A percentile compares a stretch with the other conserved stretches of the same genome.
Evolutionary conservation across 306 rosid species (phyloP).

Genomic region (Luffa aegyptiaca): DNA sequence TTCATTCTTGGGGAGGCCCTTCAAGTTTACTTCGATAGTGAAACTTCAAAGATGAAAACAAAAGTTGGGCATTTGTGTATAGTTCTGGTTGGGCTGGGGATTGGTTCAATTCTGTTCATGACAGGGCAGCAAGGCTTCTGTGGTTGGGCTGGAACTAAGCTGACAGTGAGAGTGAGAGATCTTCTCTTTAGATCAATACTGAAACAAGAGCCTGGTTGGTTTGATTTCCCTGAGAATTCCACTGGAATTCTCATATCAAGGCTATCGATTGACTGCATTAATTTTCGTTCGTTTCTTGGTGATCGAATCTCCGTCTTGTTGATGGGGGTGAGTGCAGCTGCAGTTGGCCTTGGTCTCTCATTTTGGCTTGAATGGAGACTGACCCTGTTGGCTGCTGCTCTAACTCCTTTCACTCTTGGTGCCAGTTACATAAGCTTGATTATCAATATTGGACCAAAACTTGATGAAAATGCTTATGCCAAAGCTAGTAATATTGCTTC

Average conservation of each 20-base stretch:
- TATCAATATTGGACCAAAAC: slow-evolving; percentile 56
- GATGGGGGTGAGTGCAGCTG: slow-evolving; percentile 82
- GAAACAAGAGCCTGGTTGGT: slow-evolving; percentile 94
- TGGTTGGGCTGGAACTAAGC: slow-evolving; percentile 88
- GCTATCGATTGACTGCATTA: slow-evolving; percentile 53
- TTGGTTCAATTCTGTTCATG: slow-evolving; percentile 66
- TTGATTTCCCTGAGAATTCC: slow-evolving; percentile 77
- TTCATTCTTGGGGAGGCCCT: slow-evolving; percentile 54
- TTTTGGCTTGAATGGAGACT: slow-evolving; percentile 42
- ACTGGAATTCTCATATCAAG: slow-evolving; percentile 61
- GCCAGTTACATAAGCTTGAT: slow-evolving; percentile 78
- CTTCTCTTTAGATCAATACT: slow-evolving; percentile 64
- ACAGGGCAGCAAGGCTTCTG: slow-evolving; percentile 94
- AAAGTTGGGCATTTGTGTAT: slow-evolving; percentile 49
- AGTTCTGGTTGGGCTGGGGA: slow-evolving; percentile 58
- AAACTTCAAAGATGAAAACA: slow-evolving; percentile 27
- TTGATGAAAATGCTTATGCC: slow-evolving; percentile 56
- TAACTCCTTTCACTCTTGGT: slow-evolving; percentile 85
- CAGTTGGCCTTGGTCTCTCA: slow-evolving; percentile 56
- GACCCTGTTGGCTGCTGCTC: slow-evolving; percentile 61
- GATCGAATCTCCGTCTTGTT: slow-evolving; percentile 74
- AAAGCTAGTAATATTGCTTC: slow-evolving; percentile 87
- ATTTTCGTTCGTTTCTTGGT: slow-evolving; percentile 63
- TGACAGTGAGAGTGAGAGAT: slow-evolving; percentile 69
- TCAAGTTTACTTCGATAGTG: slow-evolving; percentile 35